Evolutionary conservation across 345 rosid genomes (phyloP).

Genomic region (Aquilaria yunnanensis): DNA sequence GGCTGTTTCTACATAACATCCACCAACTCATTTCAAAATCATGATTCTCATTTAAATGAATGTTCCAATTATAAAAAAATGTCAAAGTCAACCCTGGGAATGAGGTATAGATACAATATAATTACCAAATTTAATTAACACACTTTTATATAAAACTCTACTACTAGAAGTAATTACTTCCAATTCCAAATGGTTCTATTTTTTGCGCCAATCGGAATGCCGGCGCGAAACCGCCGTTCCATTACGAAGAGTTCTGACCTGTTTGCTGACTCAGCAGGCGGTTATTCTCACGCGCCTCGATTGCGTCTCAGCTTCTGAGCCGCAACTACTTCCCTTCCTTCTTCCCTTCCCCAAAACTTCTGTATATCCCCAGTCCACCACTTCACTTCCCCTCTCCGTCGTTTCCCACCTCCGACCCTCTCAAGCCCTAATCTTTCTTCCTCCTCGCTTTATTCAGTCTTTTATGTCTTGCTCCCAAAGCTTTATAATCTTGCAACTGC

Average conservation of each 20-base stretch:
- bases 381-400: slow-evolving; percentile 3
- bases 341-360: neutral
- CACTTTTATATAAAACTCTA: too few relatives aligned
- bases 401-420: neutral
- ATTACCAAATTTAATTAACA: too few relatives aligned
- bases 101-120: too few relatives aligned
- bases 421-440: slow-evolving; percentile 7
- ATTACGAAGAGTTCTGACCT: neutral
- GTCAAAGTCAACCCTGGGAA: too few relatives aligned
- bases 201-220: neutral
- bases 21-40: too few relatives aligned
- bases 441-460: neutral
- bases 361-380: slow-evolving; percentile 4
- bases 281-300: slow-evolving; percentile 8
- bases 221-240: neutral
- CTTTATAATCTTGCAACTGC: slow-evolving; percentile 10
- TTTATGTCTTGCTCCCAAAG: neutral
- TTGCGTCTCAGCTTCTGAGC: slow-evolving; percentile 10
- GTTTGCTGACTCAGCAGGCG: neutral
- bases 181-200: too few relatives aligned
- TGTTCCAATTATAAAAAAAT: too few relatives aligned
- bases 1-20: too few relatives aligned
- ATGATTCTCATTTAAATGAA: too few relatives aligned
- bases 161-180: too few relatives aligned
- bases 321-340: neutral